Percentiles rank a stretch among this genome's conserved stretches.
phyloP scores from a whole-genome alignment of 805 yeast species.

The Ogataea corticis region DNA sequence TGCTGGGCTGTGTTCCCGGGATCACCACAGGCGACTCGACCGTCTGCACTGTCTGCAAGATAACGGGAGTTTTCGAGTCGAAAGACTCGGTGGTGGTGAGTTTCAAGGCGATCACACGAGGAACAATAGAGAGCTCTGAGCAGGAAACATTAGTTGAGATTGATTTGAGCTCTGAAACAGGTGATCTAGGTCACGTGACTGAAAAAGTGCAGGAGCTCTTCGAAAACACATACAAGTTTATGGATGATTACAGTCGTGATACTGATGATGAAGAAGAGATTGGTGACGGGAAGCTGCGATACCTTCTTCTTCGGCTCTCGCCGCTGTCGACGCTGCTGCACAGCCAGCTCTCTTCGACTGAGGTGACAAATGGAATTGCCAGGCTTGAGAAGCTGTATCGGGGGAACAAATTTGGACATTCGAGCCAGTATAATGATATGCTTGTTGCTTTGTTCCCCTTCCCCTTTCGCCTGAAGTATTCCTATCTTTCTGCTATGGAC shows the following conservation, averaged over 20 bases:
- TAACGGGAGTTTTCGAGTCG: slow-evolving; percentile 48
- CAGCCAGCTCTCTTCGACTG: slow-evolving; percentile 46
- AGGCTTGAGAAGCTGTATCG: slow-evolving; percentile 20
- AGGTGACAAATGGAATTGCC: slow-evolving; percentile 29
- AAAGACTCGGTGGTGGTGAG: slow-evolving; percentile 45
- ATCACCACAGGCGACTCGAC: neutral
- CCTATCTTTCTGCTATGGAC: slow-evolving; percentile 18
- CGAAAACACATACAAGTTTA: slow-evolving; percentile 31
- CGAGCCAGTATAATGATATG: slow-evolving; percentile 25
- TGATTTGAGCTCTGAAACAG: neutral
- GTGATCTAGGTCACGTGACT: slow-evolving; percentile 3
- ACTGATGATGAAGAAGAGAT: slow-evolving; percentile 5
- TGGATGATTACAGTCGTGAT: slow-evolving; percentile 34
- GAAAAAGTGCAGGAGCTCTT: slow-evolving; percentile 13
- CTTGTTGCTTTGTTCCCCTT: slow-evolving; percentile 35
- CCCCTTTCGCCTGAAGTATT: slow-evolving; percentile 22
- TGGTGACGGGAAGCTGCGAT: slow-evolving; percentile 10
- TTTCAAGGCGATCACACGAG: slow-evolving; percentile 52
- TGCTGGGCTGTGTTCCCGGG: slow-evolving; percentile 33
- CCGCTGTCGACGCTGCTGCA: slow-evolving; percentile 63
- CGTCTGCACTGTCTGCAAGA: slow-evolving; percentile 44
- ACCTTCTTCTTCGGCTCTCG: slow-evolving; percentile 47
- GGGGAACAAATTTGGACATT: slow-evolving; percentile 2
- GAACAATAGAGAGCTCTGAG: slow-evolving; percentile 19
- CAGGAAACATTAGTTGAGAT: slow-evolving; percentile 7